A percentile compares a stretch with the other conserved stretches of the same genome.
These are phyloP conservation scores for Periconia sp. DNA, from an alignment of 2,329 filamentous ascomycete species.

Conservation along the genomic window DNA sequence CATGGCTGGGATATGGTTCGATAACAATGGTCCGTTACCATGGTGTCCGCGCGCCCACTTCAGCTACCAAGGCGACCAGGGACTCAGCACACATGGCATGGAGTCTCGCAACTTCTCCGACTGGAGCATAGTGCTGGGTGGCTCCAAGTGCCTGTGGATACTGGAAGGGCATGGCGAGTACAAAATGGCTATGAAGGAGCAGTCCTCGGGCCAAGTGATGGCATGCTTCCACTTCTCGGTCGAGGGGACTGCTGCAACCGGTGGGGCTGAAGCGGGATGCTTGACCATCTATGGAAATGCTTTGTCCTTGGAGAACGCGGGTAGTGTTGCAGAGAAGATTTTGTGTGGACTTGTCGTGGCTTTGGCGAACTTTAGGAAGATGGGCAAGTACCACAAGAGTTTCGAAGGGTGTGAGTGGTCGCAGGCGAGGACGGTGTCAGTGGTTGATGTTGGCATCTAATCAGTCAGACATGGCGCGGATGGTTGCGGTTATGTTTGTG, in stretches of 20 bases:
- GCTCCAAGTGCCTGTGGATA: constrained; percentile 25
- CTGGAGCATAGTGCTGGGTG: constrained; percentile 22
- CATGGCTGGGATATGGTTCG: constrained; percentile 29
- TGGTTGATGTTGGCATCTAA: not conserved
- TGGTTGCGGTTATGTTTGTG: too few relatives aligned
- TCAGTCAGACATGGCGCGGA: too few relatives aligned
- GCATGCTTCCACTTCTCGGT: constrained; percentile 36
- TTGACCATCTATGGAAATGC: constrained; percentile 27
- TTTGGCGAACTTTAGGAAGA: constrained; percentile 29
- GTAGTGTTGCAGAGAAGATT: constrained; percentile 22
- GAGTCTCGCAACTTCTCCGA: constrained; percentile 36
- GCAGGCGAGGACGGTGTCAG: not conserved
- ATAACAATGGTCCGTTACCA: constrained; percentile 31
- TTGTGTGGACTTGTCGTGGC: constrained; percentile 31
- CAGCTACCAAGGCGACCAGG: constrained; percentile 12
- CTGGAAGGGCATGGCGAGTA: constrained; percentile 25
- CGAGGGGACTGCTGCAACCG: constrained; percentile 24
- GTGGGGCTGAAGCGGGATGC: constrained; percentile 32
- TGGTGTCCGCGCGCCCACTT: constrained; percentile 38
- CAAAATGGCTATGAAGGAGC: constrained; percentile 22
- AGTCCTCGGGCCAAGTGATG: constrained; percentile 17
- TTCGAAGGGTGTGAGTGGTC: not conserved
- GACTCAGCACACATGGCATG: constrained; percentile 21
- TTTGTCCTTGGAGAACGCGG: constrained; percentile 21
- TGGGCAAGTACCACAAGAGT: constrained; percentile 23